Evolutionary conservation across 768 basidiomycete genomes (phyloP), one percentile per base, ranked within the genome.

Genomic region (Tephrocybe sp.): DNA sequence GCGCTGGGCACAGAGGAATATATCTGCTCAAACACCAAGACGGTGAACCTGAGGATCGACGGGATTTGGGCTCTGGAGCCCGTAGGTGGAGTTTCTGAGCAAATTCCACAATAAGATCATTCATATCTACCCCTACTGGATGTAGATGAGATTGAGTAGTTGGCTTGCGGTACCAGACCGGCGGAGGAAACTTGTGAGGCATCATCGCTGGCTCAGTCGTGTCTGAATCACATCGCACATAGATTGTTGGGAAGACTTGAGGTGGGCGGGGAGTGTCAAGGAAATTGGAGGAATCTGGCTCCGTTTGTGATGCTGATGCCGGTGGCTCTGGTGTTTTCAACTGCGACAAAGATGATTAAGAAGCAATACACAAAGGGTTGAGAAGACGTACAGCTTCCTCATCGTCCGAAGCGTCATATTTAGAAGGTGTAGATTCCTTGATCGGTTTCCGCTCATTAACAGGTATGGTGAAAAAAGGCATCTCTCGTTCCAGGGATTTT

Each of bases 91-190:
- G 52, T 33, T 67, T 69, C 0, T 56, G 30, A 0, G 40, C 41
- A 26, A 70, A 64, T 4, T 60, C 51, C 0, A 54, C 23, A 5
- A 50, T 39, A 3, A 69, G 53, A 0, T 62, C 62, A 14, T 67
- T 58, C n/a, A 72, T 51, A 20, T 69, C 62, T 4, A 68, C 48
- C 1, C 42, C 20, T 0, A 50, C 1, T 0, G 40, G 51, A 23
- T 17, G 1, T 4, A 26, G 38, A 1, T 40, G 39, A 5, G 22
- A 9, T 20, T 12, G 32, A 1, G 43, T 40, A 3, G 66, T 46
- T 12, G 68, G 62, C 39, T 44, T 61, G 10, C 72, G 68, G 39
- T 38, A 34, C 73, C 73, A 75, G 5, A 46, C 11, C 8, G 70
- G 67, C 0, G 62, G n/a, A 8, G 69, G 57, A 39, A 72, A 69